These are phyloP conservation scores for Azolla pinnata DNA, from an alignment of 75 land plant species.

Conservation along the genomic window DNA sequence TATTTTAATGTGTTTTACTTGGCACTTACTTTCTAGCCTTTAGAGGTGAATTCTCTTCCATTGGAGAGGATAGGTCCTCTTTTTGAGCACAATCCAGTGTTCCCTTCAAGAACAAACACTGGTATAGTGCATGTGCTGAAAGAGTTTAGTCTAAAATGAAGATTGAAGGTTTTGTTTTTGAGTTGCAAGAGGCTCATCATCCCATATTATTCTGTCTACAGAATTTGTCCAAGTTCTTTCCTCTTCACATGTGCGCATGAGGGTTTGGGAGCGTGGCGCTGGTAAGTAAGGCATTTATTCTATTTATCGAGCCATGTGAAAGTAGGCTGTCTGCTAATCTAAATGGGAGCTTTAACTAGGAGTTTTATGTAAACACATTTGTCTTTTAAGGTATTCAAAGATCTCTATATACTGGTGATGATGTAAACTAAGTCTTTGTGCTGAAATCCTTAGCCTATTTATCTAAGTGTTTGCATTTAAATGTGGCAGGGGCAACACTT, in stretches of 20 bases:
- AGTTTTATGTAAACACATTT: no score
- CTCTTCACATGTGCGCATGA: conserved; percentile 70
- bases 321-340: no score
- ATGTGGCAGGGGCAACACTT: conserved; percentile 71
- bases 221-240: conserved; percentile 86
- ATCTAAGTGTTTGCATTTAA: no score
- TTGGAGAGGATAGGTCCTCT: conserved; percentile 81
- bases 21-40: conserved; percentile 21
- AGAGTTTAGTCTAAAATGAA: neutral
- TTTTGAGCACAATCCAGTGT: conserved; percentile 81
- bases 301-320: no score
- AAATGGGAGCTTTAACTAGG: no score
- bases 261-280: conserved; percentile 99
- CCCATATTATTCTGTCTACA: conserved; percentile 16
- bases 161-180: neutral
- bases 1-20: neutral
- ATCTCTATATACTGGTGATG: no score
- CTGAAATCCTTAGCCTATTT: no score
- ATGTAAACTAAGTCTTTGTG: no score
- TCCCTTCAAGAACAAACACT: conserved; percentile 93
- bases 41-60: conserved; percentile 63
- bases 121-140: conserved; percentile 50
- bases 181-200: no score
- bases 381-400: no score
- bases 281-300: conserved; percentile 30